Evolutionary conservation across 306 rosid genomes (phyloP).

Genomic region (Cicer judaicum): DNA sequence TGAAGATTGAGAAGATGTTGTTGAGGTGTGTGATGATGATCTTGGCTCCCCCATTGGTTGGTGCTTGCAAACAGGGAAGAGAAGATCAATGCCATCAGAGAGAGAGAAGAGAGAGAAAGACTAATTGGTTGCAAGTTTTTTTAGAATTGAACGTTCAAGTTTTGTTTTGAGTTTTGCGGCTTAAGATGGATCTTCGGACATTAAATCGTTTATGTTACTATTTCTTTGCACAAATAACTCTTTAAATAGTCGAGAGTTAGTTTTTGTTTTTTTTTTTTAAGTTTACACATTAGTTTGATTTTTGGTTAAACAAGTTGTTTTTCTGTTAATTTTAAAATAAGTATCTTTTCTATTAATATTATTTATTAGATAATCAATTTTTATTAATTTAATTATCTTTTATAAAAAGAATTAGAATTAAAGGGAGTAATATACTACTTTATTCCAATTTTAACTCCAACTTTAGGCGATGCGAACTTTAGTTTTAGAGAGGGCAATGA

Average conservation of each 20-base stretch:
- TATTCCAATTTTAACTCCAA: no score
- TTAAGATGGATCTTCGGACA: slow-evolving; percentile 28
- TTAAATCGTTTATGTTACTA: slow-evolving; percentile 27
- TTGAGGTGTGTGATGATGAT: slow-evolving; percentile 17
- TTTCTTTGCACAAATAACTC: slow-evolving; percentile 4
- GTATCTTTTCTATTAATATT: no score
- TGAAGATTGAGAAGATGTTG: slow-evolving; percentile 6
- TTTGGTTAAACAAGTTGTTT: no score
- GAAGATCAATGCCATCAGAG: slow-evolving; percentile 41
- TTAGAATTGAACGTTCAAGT: slow-evolving; percentile 28
- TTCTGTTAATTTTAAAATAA: no score
- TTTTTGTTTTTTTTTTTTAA: not conserved
- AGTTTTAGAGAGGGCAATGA: no score
- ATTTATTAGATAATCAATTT: no score
- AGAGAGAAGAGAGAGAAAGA: slow-evolving; percentile 14
- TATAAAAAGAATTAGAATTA: no score
- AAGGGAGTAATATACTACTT: no score
- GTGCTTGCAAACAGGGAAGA: slow-evolving; percentile 40
- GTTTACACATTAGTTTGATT: no score
- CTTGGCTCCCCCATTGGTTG: slow-evolving; percentile 69
- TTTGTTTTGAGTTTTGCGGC: slow-evolving; percentile 38
- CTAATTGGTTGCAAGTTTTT: not conserved
- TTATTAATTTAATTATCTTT: no score
- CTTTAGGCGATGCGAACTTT: no score
- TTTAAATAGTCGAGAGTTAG: not conserved